Conservation (phyloP, 176 grass and related monocot species). For the Saccharum spontaneum region DNA sequence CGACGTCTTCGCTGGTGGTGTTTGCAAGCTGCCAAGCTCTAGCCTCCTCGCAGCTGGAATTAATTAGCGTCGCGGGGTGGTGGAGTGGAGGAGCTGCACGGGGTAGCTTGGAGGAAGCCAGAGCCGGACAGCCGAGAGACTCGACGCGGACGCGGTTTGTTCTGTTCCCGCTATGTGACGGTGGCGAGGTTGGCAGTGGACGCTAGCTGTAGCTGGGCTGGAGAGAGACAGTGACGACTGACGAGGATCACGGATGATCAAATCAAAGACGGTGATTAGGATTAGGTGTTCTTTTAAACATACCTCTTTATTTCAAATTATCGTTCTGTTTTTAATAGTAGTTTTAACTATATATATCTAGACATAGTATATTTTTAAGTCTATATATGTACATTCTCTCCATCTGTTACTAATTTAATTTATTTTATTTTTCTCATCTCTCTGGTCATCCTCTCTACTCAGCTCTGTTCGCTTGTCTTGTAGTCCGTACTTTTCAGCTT, state of each 20-base stretch:
- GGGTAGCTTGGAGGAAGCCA: not conserved
- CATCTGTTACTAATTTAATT: too few relatives aligned
- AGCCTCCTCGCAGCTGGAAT: slow-evolving; percentile 6
- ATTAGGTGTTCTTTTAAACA: not conserved
- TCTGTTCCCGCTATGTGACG: not conserved
- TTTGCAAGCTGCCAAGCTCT: not conserved
- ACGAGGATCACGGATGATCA: not conserved
- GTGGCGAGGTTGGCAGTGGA: not conserved
- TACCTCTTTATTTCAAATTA: too few relatives aligned
- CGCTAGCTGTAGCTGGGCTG: slow-evolving; percentile 1
- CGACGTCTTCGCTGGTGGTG: slow-evolving; percentile 34
- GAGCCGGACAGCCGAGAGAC: not conserved
- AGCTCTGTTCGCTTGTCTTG: too few relatives aligned
- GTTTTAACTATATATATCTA: too few relatives aligned
- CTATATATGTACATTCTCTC: too few relatives aligned
- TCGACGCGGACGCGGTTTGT: slow-evolving; percentile 16
- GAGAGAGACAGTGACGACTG: not conserved
- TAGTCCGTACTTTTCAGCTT: too few relatives aligned
- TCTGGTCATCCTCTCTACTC: too few relatives aligned
- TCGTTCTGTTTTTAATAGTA: too few relatives aligned
- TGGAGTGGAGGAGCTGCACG: not conserved
- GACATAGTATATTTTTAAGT: too few relatives aligned
- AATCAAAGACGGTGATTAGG: not conserved
- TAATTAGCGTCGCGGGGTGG: slow-evolving; percentile 20
- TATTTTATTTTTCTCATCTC: too few relatives aligned